phyloP scores from a whole-genome alignment of 2,329 filamentous ascomycete genomes.

The Dactylellina leptospora region DNA sequence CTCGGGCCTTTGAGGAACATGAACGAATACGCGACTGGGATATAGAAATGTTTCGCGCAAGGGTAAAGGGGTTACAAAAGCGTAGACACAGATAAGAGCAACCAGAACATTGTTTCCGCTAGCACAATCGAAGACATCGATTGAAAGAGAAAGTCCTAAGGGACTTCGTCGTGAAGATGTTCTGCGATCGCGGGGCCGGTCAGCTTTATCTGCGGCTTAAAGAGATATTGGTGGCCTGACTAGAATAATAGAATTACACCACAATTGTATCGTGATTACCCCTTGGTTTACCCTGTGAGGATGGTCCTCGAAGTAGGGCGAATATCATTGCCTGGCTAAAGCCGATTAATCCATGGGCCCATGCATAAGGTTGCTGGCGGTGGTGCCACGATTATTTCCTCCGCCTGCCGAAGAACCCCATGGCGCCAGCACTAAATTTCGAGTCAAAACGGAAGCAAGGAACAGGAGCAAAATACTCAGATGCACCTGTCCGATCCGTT shows the following conservation, averaged over 20 bases:
- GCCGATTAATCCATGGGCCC: no score
- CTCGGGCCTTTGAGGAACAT: slow-evolving; percentile 20
- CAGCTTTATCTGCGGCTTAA: slow-evolving; percentile 26
- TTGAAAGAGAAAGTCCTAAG: background rate
- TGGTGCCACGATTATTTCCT: slow-evolving; percentile 52
- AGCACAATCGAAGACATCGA: no score
- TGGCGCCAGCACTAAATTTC: slow-evolving; percentile 42
- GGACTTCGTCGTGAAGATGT: background rate
- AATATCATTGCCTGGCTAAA: slow-evolving; percentile 28
- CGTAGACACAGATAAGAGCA: no score
- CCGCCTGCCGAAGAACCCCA: slow-evolving; percentile 39
- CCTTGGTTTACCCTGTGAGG: slow-evolving; percentile 30
- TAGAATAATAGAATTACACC: slow-evolving; percentile 41
- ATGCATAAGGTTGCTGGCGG: slow-evolving; percentile 14
- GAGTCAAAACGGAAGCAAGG: slow-evolving; percentile 38
- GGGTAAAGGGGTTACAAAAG: background rate
- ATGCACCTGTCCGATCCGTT: slow-evolving; percentile 51
- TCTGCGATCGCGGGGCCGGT: slow-evolving; percentile 10
- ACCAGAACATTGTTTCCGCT: no score
- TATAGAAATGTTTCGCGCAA: slow-evolving; percentile 5
- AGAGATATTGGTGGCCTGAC: slow-evolving; percentile 11
- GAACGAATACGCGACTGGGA: no score
- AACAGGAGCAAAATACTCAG: slow-evolving; percentile 16
- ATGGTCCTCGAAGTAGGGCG: slow-evolving; percentile 12
- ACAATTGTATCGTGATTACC: slow-evolving; percentile 23